Conservation (phyloP, 2,329 filamentous ascomycete genomes). For the Cladobotryum protrusum region DNA sequence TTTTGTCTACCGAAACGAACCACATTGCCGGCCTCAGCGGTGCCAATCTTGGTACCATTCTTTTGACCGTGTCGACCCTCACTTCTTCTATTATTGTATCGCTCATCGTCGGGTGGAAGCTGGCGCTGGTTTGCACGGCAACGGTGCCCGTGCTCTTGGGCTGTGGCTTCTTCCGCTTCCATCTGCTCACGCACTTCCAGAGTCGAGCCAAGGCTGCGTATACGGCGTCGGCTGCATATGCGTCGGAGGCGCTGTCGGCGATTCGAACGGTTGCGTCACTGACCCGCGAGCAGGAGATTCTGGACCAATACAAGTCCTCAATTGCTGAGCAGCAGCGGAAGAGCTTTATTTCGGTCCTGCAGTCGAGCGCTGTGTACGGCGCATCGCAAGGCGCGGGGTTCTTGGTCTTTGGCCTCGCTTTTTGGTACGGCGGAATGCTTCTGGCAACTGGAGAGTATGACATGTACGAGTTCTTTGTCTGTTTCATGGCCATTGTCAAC, state of each 20-base stretch:
- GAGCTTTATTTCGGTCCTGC: not conserved
- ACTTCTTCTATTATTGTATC: conserved; percentile 18
- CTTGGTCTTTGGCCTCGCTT: conserved; percentile 7
- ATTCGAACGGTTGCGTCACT: conserved; percentile 16
- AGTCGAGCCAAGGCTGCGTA: conserved; percentile 1
- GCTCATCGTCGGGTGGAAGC: conserved; percentile 36
- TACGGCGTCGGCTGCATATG: conserved; percentile 4
- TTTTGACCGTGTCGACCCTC: conserved; percentile 10
- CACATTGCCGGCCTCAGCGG: conserved; percentile 41
- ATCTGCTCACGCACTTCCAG: conserved; percentile 22
- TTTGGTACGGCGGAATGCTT: conserved; percentile 11
- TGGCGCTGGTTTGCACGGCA: conserved; percentile 35
- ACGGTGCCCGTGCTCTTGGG: conserved; percentile 34
- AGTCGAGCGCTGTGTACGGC: conserved; percentile 2
- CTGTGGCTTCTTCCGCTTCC: conserved; percentile 32
- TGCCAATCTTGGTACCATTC: conserved; percentile 27
- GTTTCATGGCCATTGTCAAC: conserved; percentile 37
- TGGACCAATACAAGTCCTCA: not conserved
- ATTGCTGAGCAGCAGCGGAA: not conserved
- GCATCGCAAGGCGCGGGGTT: not conserved
- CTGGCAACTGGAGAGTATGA: conserved; percentile 31
- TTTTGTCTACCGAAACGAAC: conserved; percentile 27
- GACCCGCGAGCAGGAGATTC: not conserved
- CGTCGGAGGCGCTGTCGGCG: conserved; percentile 10
- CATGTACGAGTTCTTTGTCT: conserved; percentile 33